Evolutionary conservation across 495 filamentous ascomycete species (phyloP).

Genomic region (Podospora conica): DNA sequence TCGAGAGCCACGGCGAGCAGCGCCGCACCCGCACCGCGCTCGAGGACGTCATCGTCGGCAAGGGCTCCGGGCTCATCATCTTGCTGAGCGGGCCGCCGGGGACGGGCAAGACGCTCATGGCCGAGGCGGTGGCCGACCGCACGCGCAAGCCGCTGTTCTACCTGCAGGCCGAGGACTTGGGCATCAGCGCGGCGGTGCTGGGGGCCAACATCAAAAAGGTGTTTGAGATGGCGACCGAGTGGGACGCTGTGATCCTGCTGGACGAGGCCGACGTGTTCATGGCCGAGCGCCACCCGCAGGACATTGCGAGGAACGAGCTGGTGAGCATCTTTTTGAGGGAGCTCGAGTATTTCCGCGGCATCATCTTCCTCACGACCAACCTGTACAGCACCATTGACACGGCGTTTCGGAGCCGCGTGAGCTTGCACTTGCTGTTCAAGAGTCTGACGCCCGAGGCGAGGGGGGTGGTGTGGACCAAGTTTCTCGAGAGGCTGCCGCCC

Average conservation of each 20-base stretch:
- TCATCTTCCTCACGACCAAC: constrained; percentile 49
- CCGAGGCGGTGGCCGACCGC: constrained; percentile 47
- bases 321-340: constrained; percentile 48
- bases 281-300: constrained; percentile 38
- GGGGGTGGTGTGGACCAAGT: constrained; percentile 29
- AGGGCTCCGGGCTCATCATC: constrained; percentile 28
- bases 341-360: constrained; percentile 52
- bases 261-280: constrained; percentile 51
- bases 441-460: constrained; percentile 24
- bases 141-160: constrained; percentile 45
- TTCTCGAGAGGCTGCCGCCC: constrained; percentile 19
- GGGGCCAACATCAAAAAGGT: constrained; percentile 46
- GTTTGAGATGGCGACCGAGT: constrained; percentile 45
- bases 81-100: constrained; percentile 45
- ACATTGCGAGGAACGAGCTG: constrained; percentile 48
- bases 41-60: constrained; percentile 21
- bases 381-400: constrained; percentile 33
- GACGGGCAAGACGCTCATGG: constrained; percentile 55
- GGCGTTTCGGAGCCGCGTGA: constrained; percentile 32
- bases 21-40: constrained; percentile 9
- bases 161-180: constrained; percentile 50
- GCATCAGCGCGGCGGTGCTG: constrained; percentile 39
- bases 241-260: constrained; percentile 48
- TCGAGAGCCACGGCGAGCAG: constrained; percentile 32
- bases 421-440: constrained; percentile 29